phyloP scores from a whole-genome alignment of 352 stramenopile genomes.

The Globisporangium canariense region DNA sequence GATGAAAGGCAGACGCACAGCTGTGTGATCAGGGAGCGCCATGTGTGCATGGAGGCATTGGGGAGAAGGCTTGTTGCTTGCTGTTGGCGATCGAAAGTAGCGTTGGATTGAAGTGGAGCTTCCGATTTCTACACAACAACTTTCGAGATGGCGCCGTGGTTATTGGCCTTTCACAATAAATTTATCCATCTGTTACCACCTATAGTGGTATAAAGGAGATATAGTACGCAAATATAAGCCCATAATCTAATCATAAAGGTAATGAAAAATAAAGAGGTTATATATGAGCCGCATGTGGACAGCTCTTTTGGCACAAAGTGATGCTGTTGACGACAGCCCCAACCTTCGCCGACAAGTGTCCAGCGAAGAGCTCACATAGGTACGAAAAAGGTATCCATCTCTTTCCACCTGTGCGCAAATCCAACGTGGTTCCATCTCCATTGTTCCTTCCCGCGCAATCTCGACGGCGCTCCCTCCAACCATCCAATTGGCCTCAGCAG shows the following conservation, averaged over 20 bases:
- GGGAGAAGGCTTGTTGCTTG: neutral
- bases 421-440: neutral
- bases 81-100: no score
- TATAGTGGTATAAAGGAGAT: neutral
- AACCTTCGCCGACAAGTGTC: neutral
- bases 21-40: neutral
- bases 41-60: neutral
- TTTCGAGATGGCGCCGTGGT: no score
- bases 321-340: slow-evolving; percentile 2
- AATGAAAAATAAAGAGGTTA: neutral
- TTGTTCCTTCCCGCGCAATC: no score
- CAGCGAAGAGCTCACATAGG: slow-evolving; percentile 1
- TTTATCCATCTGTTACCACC: neutral
- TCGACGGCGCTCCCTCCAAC: neutral
- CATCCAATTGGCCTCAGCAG: neutral
- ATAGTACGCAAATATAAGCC: neutral
- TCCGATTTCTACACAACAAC: neutral
- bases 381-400: slow-evolving; percentile 11
- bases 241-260: neutral
- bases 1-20: neutral
- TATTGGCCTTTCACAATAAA: neutral
- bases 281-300: neutral
- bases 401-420: neutral
- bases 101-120: neutral
- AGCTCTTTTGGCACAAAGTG: neutral